Evolutionary conservation across 2,329 filamentous ascomycete genomes (phyloP), one percentile per base, ranked within the genome.

Genomic region (Cordyceps pruinosa): DNA sequence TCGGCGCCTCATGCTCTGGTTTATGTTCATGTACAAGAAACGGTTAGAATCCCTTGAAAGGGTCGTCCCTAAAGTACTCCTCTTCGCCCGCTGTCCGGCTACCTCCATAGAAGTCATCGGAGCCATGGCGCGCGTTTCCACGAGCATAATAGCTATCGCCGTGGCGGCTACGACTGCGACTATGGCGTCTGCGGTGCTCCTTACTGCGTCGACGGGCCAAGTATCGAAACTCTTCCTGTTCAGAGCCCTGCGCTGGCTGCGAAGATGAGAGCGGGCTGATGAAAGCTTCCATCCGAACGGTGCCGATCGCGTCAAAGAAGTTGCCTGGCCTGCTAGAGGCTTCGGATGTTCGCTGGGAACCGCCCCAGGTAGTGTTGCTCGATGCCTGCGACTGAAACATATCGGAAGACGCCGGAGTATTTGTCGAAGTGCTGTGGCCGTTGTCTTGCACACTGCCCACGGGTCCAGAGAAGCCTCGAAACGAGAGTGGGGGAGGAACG

Each of bases 211-310:
- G 70, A 10, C 81, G 73, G 4, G 74, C 73, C 5, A 73, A 69
- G 47, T 76, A 73, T 51, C 74, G 71, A 60, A 75, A 72, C 60
- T 83, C 79, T 25, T 81, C 79, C 61, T 81, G 79, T 55, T 78
- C 74, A 0, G 75, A 72, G 42, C 74, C 70, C 13, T 80, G 77
- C 13, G 74, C 72, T 53, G 77, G 73, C 28, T 74, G 73, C 2
- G 73, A 73, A 60, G 77, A 75, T 1, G 80, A 75, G 12, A 86
- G 69, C 0, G 84, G 84, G 64, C 78, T 84, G 63, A 99, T 95
- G 70, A 97, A 99, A 0, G 94, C 94, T 71, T 97, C 93, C 93
- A 99, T 97, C 28, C 94, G 85, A 47, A 97, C 85, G 2, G 92
- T 97, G 1, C 92, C 91, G 58, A 95, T 87, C 1, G 88, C 88